phyloP scores from a whole-genome alignment of 169 alveolate species.

The Eimeria brunetti region DNA sequence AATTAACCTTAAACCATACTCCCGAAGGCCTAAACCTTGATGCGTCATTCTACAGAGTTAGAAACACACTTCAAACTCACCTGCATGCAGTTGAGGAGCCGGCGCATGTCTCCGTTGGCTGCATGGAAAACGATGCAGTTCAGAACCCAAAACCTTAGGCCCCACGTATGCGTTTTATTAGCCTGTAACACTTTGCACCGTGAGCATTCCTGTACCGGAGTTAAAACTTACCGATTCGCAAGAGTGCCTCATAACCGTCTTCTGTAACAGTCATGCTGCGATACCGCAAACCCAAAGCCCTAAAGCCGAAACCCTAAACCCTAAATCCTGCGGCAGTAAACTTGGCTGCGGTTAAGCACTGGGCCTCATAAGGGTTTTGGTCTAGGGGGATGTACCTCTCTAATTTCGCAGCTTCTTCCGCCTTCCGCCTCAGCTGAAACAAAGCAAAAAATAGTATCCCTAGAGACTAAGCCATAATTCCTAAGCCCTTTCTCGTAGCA shows the following conservation, averaged over 20 bases:
- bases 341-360: background rate
- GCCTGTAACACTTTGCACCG: background rate
- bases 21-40: background rate
- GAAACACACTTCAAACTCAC: constrained; percentile 9
- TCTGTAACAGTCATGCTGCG: constrained; percentile 87
- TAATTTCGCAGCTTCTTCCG: constrained; percentile 19
- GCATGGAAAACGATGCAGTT: constrained; percentile 84
- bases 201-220: constrained; percentile 79
- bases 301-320: background rate
- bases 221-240: constrained; percentile 92
- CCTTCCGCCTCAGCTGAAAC: constrained; percentile 47
- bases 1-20: background rate
- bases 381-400: background rate
- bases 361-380: background rate
- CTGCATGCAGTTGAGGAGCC: constrained; percentile 97
- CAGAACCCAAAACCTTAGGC: constrained; percentile 91
- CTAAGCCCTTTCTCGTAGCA: background rate
- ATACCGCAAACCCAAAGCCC: background rate
- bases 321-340: background rate
- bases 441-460: constrained; percentile 73
- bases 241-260: constrained; percentile 93
- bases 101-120: constrained; percentile 99
- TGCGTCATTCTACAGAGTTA: background rate
- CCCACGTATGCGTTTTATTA: background rate
- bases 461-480: background rate